Evolutionary conservation across 2,329 filamentous ascomycete genomes (phyloP).

Genomic region (Penicillium vulpinum): DNA sequence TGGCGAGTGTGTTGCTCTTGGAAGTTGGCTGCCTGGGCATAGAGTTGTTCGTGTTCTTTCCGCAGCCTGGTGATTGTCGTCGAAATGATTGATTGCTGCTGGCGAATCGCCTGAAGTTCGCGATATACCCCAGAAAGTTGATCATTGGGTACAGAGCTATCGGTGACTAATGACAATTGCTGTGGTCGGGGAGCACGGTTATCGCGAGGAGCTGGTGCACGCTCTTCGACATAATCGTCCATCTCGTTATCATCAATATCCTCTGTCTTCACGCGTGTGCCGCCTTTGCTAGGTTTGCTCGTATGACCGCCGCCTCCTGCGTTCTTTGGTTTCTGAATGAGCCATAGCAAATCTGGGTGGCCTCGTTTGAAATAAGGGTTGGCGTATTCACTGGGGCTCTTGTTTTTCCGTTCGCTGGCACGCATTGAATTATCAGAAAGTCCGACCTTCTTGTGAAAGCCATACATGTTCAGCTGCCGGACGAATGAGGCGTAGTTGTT

Average conservation of each 20-base stretch:
- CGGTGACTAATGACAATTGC: conserved; percentile 45
- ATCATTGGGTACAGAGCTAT: conserved; percentile 59
- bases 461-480: conserved; percentile 67
- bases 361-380: conserved; percentile 95
- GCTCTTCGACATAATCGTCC: conserved; percentile 55
- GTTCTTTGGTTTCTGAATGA: conserved; percentile 93
- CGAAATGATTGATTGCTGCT: conserved; percentile 83
- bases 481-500: conserved; percentile 79
- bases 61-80: conserved; percentile 77
- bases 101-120: conserved; percentile 78
- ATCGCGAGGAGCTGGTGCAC: conserved; percentile 32
- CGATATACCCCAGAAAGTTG: conserved; percentile 76
- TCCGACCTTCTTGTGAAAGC: conserved; percentile 71
- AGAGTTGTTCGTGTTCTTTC: conserved; percentile 82
- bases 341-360: conserved; percentile 87
- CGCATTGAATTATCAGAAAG: conserved; percentile 97
- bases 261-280: conserved; percentile 49
- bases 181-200: conserved; percentile 37
- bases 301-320: conserved; percentile 51
- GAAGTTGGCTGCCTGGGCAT: conserved; percentile 83
- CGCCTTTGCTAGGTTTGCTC: conserved; percentile 52
- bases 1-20: conserved; percentile 93
- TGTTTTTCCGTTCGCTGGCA: conserved; percentile 93
- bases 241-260: conserved; percentile 66
- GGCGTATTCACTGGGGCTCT: conserved; percentile 96